A percentile compares a stretch with the other conserved stretches of the same genome.
Conservation (phyloP, 805 yeast species). For the Starmerella etchellsii region DNA sequence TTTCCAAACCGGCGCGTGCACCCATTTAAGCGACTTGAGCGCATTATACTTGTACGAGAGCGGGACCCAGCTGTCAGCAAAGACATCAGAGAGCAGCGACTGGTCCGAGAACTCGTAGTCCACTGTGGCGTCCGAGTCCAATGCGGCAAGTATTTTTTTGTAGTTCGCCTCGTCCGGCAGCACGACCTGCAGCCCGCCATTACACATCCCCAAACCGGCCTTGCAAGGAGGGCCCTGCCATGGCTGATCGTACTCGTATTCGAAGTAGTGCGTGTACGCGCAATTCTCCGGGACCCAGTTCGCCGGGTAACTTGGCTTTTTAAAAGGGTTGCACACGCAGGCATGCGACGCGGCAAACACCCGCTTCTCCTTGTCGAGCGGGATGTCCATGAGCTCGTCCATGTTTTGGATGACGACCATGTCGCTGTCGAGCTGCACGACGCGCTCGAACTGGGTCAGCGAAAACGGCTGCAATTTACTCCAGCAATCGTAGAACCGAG, state of each 20-base stretch:
- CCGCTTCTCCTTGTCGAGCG: constrained; percentile 26
- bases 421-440: constrained; percentile 46
- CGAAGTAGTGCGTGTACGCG: constrained; percentile 33
- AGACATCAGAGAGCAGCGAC: constrained; percentile 42
- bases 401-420: constrained; percentile 45
- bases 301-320: constrained; percentile 39
- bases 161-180: constrained; percentile 32
- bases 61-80: constrained; percentile 38
- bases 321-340: constrained; percentile 48
- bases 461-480: constrained; percentile 45
- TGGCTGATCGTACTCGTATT: constrained; percentile 17
- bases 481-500: constrained; percentile 50
- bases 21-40: constrained; percentile 37
- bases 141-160: constrained; percentile 32
- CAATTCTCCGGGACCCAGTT: constrained; percentile 43
- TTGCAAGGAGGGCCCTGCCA: constrained; percentile 33
- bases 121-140: constrained; percentile 30
- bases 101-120: constrained; percentile 48
- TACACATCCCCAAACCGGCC: constrained; percentile 38
- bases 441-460: constrained; percentile 38
- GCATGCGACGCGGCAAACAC: constrained; percentile 49
- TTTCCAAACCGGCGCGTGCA: constrained; percentile 39
- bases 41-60: constrained; percentile 43
- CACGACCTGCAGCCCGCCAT: constrained; percentile 47
- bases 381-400: constrained; percentile 46